Conservation (phyloP, 2,329 filamentous ascomycete genomes). For the Aspergillus sp. region DNA sequence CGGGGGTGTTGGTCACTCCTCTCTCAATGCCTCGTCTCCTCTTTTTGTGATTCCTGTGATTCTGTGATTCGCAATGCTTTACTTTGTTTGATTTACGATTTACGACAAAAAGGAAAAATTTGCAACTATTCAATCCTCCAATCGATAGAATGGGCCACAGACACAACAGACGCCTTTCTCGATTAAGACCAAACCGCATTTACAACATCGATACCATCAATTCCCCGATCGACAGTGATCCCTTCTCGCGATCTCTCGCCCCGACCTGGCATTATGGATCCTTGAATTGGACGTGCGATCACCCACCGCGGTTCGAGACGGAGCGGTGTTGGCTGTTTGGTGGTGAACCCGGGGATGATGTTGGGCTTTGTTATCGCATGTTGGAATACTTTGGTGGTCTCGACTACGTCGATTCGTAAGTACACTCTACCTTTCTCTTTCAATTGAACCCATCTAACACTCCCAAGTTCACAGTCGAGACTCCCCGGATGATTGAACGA, state of each 20-base stretch:
- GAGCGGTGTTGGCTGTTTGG: conserved; percentile 42
- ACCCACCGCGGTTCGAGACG: conserved; percentile 23
- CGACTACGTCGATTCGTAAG: conserved; percentile 42
- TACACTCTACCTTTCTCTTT: conserved; percentile 5
- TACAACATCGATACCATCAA: conserved; percentile 17
- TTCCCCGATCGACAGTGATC: conserved; percentile 19
- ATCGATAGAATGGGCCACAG: conserved; percentile 39
- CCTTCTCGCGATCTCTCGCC: conserved; percentile 24
- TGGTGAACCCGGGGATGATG: conserved; percentile 39
- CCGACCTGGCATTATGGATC: conserved; percentile 38
- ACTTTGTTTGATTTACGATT: background rate
- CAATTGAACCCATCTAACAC: background rate
- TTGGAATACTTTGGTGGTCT: conserved; percentile 44
- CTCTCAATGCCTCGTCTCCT: conserved; percentile 9
- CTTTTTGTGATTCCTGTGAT: conserved; percentile 1
- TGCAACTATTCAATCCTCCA: background rate
- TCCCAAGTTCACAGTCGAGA: background rate
- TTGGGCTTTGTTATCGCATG: conserved; percentile 43
- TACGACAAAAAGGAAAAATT: background rate
- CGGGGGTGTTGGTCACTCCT: conserved; percentile 33
- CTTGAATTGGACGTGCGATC: conserved; percentile 32
- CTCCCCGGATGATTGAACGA: conserved; percentile 22
- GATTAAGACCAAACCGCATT: conserved; percentile 31
- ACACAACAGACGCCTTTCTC: conserved; percentile 41
- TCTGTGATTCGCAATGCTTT: background rate